These are phyloP conservation scores for Coemansia sp. DNA, from an alignment of 192 early-diverging fungal genomes.

Conservation along the genomic window DNA sequence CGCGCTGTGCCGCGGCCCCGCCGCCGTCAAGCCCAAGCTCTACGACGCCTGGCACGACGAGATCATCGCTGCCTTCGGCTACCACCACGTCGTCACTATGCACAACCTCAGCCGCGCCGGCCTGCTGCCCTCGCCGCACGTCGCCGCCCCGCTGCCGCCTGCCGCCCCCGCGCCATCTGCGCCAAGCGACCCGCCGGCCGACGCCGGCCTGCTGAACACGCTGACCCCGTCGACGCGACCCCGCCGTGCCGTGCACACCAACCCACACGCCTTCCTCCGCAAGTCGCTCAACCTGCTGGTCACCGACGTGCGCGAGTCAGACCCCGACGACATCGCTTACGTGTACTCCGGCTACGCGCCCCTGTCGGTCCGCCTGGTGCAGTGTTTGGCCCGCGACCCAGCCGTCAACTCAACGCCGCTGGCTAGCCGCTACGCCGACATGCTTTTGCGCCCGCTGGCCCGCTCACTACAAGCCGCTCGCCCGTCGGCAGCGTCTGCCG, in stretches of 20 bases:
- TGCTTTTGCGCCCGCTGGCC: slow-evolving; percentile 45
- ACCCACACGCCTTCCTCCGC: slow-evolving; percentile 53
- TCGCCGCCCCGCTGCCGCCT: slow-evolving; percentile 1
- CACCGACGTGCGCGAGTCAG: slow-evolving; percentile 82
- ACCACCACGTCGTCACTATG: slow-evolving; percentile 83
- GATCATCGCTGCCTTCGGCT: slow-evolving; percentile 88
- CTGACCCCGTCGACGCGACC: slow-evolving; percentile 25
- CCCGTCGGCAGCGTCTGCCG: slow-evolving; percentile 12
- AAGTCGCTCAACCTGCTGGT: slow-evolving; percentile 75
- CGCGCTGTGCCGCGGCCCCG: slow-evolving; percentile 71
- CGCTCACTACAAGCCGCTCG: slow-evolving; percentile 25
- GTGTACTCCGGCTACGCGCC: slow-evolving; percentile 97
- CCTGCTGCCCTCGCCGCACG: slow-evolving; percentile 55
- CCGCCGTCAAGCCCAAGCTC: slow-evolving; percentile 71
- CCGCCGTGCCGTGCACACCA: slow-evolving; percentile 26
- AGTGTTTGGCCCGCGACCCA: slow-evolving; percentile 62
- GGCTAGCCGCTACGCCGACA: slow-evolving; percentile 37
- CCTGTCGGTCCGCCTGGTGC: slow-evolving; percentile 81
- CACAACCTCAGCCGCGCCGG: slow-evolving; percentile 71
- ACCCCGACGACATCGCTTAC: slow-evolving; percentile 85
- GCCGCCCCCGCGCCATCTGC: not conserved
- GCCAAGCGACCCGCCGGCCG: not conserved
- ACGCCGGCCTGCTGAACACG: slow-evolving; percentile 15
- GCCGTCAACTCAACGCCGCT: slow-evolving; percentile 27
- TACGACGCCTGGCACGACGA: slow-evolving; percentile 83